Evolutionary conservation across 192 early-diverging fungal genomes (phyloP), one percentile per base, ranked within the genome.

Genomic region (Mortierella hygrophila): DNA sequence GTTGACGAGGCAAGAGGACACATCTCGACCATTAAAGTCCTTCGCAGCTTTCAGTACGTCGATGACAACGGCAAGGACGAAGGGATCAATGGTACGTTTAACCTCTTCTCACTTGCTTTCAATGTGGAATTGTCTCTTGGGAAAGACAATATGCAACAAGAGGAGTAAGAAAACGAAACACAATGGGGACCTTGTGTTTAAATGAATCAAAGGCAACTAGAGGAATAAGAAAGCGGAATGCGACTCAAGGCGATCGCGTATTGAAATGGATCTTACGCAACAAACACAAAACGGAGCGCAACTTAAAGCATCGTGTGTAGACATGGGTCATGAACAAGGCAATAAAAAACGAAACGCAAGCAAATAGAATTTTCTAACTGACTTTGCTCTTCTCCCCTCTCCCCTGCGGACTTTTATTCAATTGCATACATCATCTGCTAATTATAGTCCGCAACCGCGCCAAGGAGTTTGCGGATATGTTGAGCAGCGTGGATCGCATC

Each of bases 21-120:
- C 75, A 92, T 97, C 44, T 95, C 97, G n/a, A 95, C 95, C 42
- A 91, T 99, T 79, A 98, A 97, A 80, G 94, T 94, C 57, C 90
- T 98, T 72, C 91, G 93, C 73, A 97, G 93, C 90, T 99, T 97
- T 80, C 93, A 97, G 71, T 97, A 94, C 75, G 91, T 97, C 38
- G 98, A 99, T 81, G 96, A 97, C 35, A 97, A 97, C 79, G 94
- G 94, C 83, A 99, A 99, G 82, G 98, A 99, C 87, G 97, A 99
- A 88, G 98, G 98, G 8, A 94, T 99, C 70, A 99, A 99, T 79
- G 95, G 97, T 97, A 94, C 82, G 79, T 87, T 15, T 29, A 65
- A 65, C 60, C 11, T 65, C 26, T 26, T 15, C 18, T 16, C 16
- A 21, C 49, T 20, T 13, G 1, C 3, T 15, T 32, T 65, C 29